Percentiles rank a stretch among this genome's conserved stretches.
These are phyloP conservation scores for Dillenia turbinata DNA, from an alignment of 164 flowering plant genomes.

Conservation along the genomic window DNA sequence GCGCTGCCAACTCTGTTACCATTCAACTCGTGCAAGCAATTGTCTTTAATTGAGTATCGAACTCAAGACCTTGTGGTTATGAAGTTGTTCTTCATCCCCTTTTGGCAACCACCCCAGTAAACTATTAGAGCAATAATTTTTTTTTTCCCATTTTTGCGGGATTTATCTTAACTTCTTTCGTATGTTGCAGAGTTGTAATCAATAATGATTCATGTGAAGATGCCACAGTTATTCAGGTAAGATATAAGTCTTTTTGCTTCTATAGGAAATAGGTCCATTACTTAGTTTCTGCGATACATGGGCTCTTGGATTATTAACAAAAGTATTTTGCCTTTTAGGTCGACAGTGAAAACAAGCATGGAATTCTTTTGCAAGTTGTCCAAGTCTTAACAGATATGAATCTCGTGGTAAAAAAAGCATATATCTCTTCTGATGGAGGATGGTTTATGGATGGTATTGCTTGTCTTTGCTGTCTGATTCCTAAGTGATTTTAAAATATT, in stretches of 20 bases:
- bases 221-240: constrained; percentile 61
- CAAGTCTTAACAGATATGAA: constrained; percentile 83
- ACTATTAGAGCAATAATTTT: neutral
- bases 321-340: constrained; percentile 41
- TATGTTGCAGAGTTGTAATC: constrained; percentile 47
- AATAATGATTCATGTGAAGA: constrained; percentile 45
- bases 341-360: constrained; percentile 78
- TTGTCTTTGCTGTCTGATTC: neutral
- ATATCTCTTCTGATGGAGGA: constrained; percentile 86
- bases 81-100: no score
- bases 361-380: constrained; percentile 74
- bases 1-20: no score
- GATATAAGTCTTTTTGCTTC: neutral
- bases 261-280: neutral
- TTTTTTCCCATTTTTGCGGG: constrained; percentile 4
- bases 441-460: constrained; percentile 96
- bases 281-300: neutral
- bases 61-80: no score
- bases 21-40: no score
- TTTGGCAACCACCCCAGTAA: no score
- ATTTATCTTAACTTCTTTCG: neutral
- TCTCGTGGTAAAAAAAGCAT: constrained; percentile 69
- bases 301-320: neutral
- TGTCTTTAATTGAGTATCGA: no score
- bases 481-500: no score